A percentile compares a stretch with the other conserved stretches of the same genome.
These are phyloP conservation scores for Bisporella sp. DNA, from an alignment of 2,329 filamentous ascomycete species.

Conservation along the genomic window DNA sequence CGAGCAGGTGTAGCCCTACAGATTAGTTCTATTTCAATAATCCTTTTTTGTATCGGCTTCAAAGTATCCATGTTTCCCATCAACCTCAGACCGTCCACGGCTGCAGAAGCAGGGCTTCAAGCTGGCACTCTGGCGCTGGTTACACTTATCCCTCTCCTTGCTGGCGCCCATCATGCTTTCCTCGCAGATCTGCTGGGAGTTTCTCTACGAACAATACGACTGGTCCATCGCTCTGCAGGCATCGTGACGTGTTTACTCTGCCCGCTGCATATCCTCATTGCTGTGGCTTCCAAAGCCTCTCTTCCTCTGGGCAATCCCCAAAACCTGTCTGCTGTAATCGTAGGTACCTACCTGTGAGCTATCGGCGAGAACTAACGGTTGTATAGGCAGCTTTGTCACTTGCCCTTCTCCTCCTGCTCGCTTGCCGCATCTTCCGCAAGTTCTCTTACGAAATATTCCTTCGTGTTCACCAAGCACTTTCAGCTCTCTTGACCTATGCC, in stretches of 20 bases:
- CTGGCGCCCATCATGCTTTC: constrained; percentile 1
- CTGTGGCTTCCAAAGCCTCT: neutral
- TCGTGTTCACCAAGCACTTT: constrained; percentile 6
- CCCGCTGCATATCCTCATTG: constrained; percentile 4
- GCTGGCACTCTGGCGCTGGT: constrained; percentile 8
- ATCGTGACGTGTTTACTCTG: constrained; percentile 2
- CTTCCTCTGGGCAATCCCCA: neutral
- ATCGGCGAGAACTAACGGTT: neutral
- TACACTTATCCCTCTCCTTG: constrained; percentile 12
- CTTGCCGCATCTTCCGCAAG: constrained; percentile 1
- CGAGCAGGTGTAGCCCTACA: neutral
- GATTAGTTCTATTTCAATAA: neutral
- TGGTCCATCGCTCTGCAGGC: constrained; percentile 5
- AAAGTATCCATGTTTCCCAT: neutral
- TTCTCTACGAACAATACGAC: constrained; percentile 4
- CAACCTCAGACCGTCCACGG: neutral
- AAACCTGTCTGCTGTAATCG: constrained; percentile 4
- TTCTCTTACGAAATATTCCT: constrained; percentile 11
- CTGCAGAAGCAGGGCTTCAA: constrained; percentile 1
- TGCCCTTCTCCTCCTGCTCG: constrained; percentile 8
- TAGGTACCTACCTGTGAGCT: neutral
- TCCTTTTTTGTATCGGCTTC: neutral
- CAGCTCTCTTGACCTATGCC: constrained; percentile 1
- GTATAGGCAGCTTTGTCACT: constrained; percentile 4
- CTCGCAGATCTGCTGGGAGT: constrained; percentile 6